phyloP scores from a whole-genome alignment of 1,284 basidiomycete species.

The Pseudozyma sp. region DNA sequence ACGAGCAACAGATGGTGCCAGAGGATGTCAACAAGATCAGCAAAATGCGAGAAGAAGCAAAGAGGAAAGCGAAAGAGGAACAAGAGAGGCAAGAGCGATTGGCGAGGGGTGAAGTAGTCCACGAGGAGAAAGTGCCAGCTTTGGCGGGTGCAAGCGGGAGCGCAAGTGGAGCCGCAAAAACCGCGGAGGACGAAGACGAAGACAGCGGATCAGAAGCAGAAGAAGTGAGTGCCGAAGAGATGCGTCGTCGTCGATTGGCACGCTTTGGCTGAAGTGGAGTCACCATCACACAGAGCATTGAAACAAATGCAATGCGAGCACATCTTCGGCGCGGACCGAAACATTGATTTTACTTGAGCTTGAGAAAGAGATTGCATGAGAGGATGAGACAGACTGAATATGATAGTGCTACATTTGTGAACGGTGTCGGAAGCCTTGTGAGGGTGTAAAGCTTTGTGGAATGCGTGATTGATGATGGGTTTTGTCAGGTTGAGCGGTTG shows the following conservation, averaged over 20 bases:
- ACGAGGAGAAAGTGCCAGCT: slow-evolving; percentile 6
- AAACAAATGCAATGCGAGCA: slow-evolving; percentile 1
- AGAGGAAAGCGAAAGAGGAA: slow-evolving; percentile 42
- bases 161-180: background rate
- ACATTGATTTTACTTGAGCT: too few species aligned
- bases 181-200: slow-evolving; percentile 46
- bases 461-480: background rate
- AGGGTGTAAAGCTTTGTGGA: background rate
- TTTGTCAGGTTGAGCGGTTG: slow-evolving; percentile 6
- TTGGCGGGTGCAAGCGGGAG: slow-evolving; percentile 5
- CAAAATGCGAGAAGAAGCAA: slow-evolving; percentile 54
- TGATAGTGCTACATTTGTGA: slow-evolving; percentile 32
- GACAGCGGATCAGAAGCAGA: slow-evolving; percentile 53
- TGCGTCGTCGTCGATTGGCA: slow-evolving; percentile 50
- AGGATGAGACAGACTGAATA: slow-evolving; percentile 5
- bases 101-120: slow-evolving; percentile 31
- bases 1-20: slow-evolving; percentile 40
- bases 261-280: slow-evolving; percentile 33
- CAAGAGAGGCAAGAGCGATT: slow-evolving; percentile 33
- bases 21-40: slow-evolving; percentile 57
- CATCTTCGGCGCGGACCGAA: background rate
- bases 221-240: slow-evolving; percentile 56
- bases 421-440: background rate
- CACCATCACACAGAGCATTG: background rate
- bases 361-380: slow-evolving; percentile 13